Percentiles rank a stretch among this genome's conserved stretches.
Conservation (phyloP, 2,329 filamentous ascomycete species). For the Diaporthe ilicicola region DNA sequence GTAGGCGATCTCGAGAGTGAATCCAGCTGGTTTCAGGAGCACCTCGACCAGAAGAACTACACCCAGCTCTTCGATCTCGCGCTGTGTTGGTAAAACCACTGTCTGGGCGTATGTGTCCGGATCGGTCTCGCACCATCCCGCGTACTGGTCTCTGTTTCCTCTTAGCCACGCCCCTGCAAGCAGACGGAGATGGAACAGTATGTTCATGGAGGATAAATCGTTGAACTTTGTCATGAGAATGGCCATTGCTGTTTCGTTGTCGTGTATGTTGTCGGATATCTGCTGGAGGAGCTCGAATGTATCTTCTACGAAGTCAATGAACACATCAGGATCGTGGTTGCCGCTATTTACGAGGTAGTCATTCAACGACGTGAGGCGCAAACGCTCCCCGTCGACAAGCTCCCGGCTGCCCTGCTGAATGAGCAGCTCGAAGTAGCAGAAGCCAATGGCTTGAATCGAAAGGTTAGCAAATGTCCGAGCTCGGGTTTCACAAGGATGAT, state of each 20-base stretch:
- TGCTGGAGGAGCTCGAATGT: constrained; percentile 73
- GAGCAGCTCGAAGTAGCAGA: constrained; percentile 90
- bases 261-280: constrained; percentile 66
- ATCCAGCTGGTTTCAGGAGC: constrained; percentile 79
- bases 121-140: constrained; percentile 70
- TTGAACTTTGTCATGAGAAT: constrained; percentile 77
- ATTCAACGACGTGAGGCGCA: constrained; percentile 76
- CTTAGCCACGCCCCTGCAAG: constrained; percentile 88
- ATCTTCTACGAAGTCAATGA: constrained; percentile 85
- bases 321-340: constrained; percentile 74
- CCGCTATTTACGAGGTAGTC: constrained; percentile 76
- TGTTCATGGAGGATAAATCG: constrained; percentile 70
- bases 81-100: constrained; percentile 76
- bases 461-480: constrained; percentile 15
- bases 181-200: constrained; percentile 87
- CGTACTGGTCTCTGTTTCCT: constrained; percentile 73
- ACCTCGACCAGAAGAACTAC: constrained; percentile 80
- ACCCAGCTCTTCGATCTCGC: constrained; percentile 92
- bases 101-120: constrained; percentile 75
- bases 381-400: constrained; percentile 74
- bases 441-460: constrained; percentile 77
- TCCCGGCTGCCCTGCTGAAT: constrained; percentile 71
- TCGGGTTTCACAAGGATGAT: background rate
- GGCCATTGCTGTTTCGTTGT: constrained; percentile 63
- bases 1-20: constrained; percentile 89